Evolutionary conservation across 257 asterid species (phyloP).

Genomic region (Petrea volubilis): DNA sequence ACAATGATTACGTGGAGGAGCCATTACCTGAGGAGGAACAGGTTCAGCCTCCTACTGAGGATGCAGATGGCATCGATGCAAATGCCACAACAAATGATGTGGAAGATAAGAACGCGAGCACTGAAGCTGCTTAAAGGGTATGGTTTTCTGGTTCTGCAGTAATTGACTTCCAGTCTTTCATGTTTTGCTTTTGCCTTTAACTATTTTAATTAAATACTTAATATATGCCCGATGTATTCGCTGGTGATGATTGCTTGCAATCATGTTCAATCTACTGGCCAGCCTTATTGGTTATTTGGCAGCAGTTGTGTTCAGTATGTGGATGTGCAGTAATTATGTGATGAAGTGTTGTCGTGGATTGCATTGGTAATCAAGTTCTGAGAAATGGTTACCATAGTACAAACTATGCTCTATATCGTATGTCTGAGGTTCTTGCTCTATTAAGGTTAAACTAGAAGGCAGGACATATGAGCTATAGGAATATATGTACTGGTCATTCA

Average conservation of each 20-base stretch:
- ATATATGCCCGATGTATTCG: neutral
- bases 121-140: slow-evolving; percentile 56
- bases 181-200: neutral
- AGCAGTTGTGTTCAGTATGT: no score
- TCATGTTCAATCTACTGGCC: no score
- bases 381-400: no score
- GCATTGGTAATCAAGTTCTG: no score
- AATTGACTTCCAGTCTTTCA: neutral
- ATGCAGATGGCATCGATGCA: slow-evolving; percentile 57
- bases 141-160: neutral
- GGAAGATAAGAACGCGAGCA: slow-evolving; percentile 46
- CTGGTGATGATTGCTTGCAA: no score
- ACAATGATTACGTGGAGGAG: slow-evolving; percentile 96
- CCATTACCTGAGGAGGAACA: slow-evolving; percentile 97
- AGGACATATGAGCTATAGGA: no score
- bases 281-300: no score
- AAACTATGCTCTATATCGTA: no score
- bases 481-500: neutral
- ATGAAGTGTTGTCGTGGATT: no score
- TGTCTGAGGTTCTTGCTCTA: no score
- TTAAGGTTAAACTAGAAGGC: no score
- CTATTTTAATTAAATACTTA: neutral
- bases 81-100: slow-evolving; percentile 40
- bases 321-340: no score
- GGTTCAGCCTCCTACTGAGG: slow-evolving; percentile 88